These are phyloP conservation scores for Trematosphaeria pertusa DNA, from an alignment of 2,329 filamentous ascomycete species.

Conservation along the genomic window DNA sequence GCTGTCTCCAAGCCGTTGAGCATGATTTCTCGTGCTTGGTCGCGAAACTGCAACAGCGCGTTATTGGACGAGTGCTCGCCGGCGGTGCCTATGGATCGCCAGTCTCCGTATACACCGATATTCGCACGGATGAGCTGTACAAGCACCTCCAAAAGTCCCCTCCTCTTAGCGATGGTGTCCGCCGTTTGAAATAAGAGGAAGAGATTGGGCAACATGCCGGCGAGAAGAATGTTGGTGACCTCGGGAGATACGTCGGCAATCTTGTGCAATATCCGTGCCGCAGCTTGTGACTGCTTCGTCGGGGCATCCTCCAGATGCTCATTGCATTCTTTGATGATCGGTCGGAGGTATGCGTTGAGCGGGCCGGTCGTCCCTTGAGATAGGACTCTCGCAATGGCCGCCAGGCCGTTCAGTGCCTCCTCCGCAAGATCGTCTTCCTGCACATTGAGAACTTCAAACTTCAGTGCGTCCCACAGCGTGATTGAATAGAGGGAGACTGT, in stretches of 20 bases:
- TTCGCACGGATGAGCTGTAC: slow-evolving; percentile 66
- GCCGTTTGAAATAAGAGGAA: slow-evolving; percentile 67
- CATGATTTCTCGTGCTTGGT: slow-evolving; percentile 52
- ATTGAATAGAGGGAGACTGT: slow-evolving; percentile 69
- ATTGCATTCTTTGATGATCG: slow-evolving; percentile 71
- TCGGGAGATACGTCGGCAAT: slow-evolving; percentile 62
- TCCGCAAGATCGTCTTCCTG: slow-evolving; percentile 71
- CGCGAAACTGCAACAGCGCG: slow-evolving; percentile 48
- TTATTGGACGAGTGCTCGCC: slow-evolving; percentile 41
- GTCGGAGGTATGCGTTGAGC: slow-evolving; percentile 62
- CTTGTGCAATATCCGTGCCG: slow-evolving; percentile 65
- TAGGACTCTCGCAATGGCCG: slow-evolving; percentile 62
- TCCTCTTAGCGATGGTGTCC: slow-evolving; percentile 67
- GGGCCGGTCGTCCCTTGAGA: slow-evolving; percentile 57
- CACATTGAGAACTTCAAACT: slow-evolving; percentile 72
- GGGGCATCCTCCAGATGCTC: slow-evolving; percentile 72
- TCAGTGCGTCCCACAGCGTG: slow-evolving; percentile 71
- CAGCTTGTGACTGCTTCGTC: slow-evolving; percentile 71
- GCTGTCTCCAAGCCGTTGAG: slow-evolving; percentile 52
- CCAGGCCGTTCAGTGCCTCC: slow-evolving; percentile 63
- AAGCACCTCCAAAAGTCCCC: slow-evolving; percentile 68
- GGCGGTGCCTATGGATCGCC: slow-evolving; percentile 54
- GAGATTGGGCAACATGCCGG: slow-evolving; percentile 63
- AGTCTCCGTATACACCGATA: slow-evolving; percentile 63
- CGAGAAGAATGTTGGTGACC: slow-evolving; percentile 63